Conservation (phyloP, 306 rosid genomes). For the Inga leiocalycina region DNA sequence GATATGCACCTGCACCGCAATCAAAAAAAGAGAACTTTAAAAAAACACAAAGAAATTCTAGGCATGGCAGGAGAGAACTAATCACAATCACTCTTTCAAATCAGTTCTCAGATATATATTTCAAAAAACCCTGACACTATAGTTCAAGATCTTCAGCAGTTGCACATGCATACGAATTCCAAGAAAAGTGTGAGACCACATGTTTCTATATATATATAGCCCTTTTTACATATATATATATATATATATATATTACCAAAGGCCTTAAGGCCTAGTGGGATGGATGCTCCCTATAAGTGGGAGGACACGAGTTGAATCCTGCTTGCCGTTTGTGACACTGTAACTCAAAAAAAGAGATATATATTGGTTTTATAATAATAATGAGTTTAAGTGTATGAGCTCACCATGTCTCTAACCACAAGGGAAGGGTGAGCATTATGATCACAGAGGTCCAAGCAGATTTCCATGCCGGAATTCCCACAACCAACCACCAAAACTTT, state of each 20-base stretch:
- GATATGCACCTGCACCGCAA: conserved; percentile 73
- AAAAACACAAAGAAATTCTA: neutral
- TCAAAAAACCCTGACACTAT: neutral
- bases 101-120: neutral
- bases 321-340: too few relatives aligned
- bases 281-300: too few relatives aligned
- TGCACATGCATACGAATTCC: conserved; percentile 1
- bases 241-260: too few relatives aligned
- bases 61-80: neutral
- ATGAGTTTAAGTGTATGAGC: conserved; percentile 24
- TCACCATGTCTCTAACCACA: conserved; percentile 81
- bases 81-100: neutral
- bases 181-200: conserved; percentile 6
- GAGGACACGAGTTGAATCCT: too few relatives aligned
- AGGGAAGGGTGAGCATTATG: conserved; percentile 77
- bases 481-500: conserved; percentile 91
- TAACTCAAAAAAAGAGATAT: too few relatives aligned
- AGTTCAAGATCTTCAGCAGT: neutral
- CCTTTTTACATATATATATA: neutral
- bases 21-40: neutral
- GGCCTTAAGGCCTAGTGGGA: too few relatives aligned
- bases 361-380: too few relatives aligned
- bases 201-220: neutral
- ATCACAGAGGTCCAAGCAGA: conserved; percentile 86
- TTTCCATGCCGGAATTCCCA: conserved; percentile 98